Base-by-base conservation (phyloP, 2,329 filamentous ascomycete genomes). In the Sclerotinia borealis region DNA sequence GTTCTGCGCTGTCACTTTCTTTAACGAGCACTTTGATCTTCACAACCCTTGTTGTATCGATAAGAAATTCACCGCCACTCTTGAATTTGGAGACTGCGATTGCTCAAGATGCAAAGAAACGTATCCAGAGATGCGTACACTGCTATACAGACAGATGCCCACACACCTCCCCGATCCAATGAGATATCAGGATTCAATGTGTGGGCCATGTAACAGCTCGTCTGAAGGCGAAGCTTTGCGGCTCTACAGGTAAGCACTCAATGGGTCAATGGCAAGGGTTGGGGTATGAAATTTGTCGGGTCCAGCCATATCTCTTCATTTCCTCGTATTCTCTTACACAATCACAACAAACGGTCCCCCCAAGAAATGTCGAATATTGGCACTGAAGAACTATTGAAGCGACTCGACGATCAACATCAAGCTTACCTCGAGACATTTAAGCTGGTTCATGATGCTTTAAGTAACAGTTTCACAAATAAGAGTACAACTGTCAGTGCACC, bases 391-490 rank as follows among this genome's bases (percentile, higher is more conserved):
- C 61, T 72, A 17, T 64, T 71, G 22, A 68, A 65, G 51, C 59
- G 59, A 52, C 70, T 72, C 4, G 69, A 70, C 29, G 67, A 69
- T 10, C 67, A 71, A 55, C 69, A 72, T 37, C 66, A 69, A 55
- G 69, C 68, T 10, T 70, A 72, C 56, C 60, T 70, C 10, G 59
- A 69, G 17, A 71, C 69, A 11, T 70, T 71, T 50, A 66, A 55
- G 22, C 55, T 68, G 9, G 65, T 71, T 8, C 70, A 71, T 51
- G 68, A 72, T 45, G 67, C 69, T 63, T 64, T 72, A 27, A 61
- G 62, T 17, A 64, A 68, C n/a, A 63, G 49, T 6, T 27, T 59
- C 36, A 29, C 19, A 25, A 29, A 37, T 43, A 49, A 22, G 39
- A 36, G 19, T 27, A 6, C 49, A 34, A 22, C 54, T 58, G 29